Percentiles rank a stretch among this genome's conserved stretches.
phyloP scores from a whole-genome alignment of 1,284 basidiomycete genomes.

The Volvariella volvacea region DNA sequence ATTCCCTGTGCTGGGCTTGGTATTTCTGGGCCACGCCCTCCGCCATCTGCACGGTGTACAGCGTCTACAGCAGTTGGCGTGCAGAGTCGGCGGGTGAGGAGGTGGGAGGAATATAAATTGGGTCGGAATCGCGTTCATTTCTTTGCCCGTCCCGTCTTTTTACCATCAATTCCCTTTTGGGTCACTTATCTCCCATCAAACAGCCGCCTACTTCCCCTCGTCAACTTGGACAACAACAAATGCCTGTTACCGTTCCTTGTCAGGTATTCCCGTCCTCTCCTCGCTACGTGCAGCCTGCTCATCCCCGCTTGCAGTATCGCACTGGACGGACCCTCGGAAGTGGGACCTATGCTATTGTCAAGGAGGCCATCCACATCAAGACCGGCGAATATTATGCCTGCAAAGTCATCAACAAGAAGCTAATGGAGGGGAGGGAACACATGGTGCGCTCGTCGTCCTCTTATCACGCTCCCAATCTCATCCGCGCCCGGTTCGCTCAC shows the following conservation, averaged over 20 bases:
- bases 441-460: conserved; percentile 51
- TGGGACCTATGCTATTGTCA: conserved; percentile 88
- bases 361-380: conserved; percentile 94
- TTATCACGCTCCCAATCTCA: too few species aligned
- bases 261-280: conserved; percentile 12
- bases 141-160: too few species aligned
- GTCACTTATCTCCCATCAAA: too few species aligned
- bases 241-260: conserved; percentile 17
- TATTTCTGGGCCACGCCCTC: too few species aligned
- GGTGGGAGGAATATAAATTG: too few species aligned
- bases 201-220: too few species aligned
- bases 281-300: not conserved
- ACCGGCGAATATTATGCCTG: conserved; percentile 86
- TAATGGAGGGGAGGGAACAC: conserved; percentile 91
- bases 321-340: conserved; percentile 91
- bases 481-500: not conserved
- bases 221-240: conserved; percentile 2
- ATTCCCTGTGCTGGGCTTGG: too few species aligned
- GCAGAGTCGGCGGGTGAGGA: too few species aligned
- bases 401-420: conserved; percentile 95
- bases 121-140: too few species aligned
- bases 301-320: conserved; percentile 59
- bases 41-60: too few species aligned
- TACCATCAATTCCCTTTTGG: too few species aligned
- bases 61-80: too few species aligned